Evolutionary conservation across 1,284 basidiomycete species (phyloP), one percentile per base, ranked within the genome.

Genomic region (Marasmius oreades): DNA sequence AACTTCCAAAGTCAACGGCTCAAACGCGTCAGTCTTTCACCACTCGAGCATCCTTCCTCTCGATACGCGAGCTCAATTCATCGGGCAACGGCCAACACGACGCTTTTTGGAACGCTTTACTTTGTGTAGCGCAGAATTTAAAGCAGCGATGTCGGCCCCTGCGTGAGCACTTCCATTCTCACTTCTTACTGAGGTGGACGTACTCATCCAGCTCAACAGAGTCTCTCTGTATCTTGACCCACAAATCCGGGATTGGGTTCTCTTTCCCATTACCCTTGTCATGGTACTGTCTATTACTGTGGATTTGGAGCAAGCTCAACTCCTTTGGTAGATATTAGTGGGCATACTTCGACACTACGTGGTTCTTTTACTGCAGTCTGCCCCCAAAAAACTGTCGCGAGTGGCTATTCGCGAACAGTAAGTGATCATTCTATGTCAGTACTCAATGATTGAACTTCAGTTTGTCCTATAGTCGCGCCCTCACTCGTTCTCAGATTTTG

Each of bases 191-290:
- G 39, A 42, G 5, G 7, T n/a, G 11, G 39, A 20, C 39, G 16
- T 42, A n/a, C 16, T 42, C 39, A 42, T 20, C 39, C 1, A 4
- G 10, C n/a, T 42, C 52, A 53, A 33, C 67, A 91, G 88, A 62
- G 79, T 84, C 2, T 89, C 88, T 39, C 77, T 95, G 61, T 95
- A 92, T 71, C 85, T 96, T 55, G 93, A 95, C 76, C 93, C 93
- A 48, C 91, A 94, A 72, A 96, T 97, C 70, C 85, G 94, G 58
- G 88, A 93, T 69, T 93, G 91, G 91, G 94, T 99, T 45, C 75
- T 99, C 57, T 92, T 99, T 70, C 97, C 97, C 56, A 97, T 99
- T 72, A 96, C 95, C 46, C 77, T 98, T 62, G 95, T 99, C 72
- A 98, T 99, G 95, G 92, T 92, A 64, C 66, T 83, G 6, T 33